Evolutionary conservation across 23 red algal species (phyloP).

Genomic region (Agarophyton chilense): DNA sequence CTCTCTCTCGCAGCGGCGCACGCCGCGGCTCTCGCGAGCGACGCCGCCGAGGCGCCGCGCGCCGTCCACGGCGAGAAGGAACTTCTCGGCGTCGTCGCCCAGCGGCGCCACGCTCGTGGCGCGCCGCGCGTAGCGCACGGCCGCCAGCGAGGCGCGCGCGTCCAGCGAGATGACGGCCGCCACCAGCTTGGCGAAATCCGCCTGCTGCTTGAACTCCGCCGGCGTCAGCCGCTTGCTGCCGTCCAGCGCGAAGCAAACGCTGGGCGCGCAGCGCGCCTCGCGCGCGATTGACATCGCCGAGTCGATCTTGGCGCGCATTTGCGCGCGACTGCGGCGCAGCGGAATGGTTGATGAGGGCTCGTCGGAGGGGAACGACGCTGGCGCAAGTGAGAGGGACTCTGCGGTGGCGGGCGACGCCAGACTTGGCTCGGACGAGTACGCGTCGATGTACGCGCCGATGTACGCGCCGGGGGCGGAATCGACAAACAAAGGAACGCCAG

Average conservation of each 20-base stretch:
- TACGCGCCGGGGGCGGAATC: too few relatives aligned
- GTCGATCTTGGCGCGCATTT: neutral
- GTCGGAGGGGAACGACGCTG: too few relatives aligned
- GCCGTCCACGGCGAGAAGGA: neutral
- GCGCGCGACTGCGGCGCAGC: too few relatives aligned
- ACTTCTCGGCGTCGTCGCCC: neutral
- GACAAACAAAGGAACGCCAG: too few relatives aligned
- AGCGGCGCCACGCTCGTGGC: neutral
- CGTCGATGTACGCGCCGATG: too few relatives aligned
- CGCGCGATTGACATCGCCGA: neutral
- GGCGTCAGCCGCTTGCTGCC: neutral
- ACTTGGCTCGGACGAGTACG: too few relatives aligned
- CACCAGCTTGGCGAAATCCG: neutral
- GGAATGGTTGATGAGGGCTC: too few relatives aligned
- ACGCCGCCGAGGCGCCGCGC: too few relatives aligned
- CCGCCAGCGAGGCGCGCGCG: neutral
- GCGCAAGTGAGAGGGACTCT: too few relatives aligned
- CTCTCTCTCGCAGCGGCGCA: neutral
- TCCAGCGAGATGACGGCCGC: constrained; percentile 8
- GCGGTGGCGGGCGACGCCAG: too few relatives aligned
- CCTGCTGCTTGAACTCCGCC: neutral
- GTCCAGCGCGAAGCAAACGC: constrained; percentile 10
- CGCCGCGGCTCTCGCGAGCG: neutral
- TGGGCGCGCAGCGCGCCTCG: neutral
- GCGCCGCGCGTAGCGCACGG: neutral